Conservation (phyloP, 441 rosid species). For the Adansonia grandidieri region DNA sequence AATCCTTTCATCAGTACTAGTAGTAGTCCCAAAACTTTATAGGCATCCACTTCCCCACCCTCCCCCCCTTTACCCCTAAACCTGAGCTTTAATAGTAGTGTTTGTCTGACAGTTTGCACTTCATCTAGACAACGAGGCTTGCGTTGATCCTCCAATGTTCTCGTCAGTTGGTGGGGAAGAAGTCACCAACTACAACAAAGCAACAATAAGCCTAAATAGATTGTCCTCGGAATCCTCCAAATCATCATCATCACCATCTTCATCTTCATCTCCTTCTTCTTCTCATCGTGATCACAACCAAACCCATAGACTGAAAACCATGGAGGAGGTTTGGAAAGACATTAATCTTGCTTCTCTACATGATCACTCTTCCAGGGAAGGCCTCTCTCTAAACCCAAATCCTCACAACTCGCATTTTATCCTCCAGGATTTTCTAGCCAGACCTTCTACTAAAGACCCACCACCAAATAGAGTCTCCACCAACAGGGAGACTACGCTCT, state of each 20-base stretch:
- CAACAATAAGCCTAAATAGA: constrained; percentile 28
- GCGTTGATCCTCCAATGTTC: constrained; percentile 36
- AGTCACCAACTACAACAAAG: constrained; percentile 24
- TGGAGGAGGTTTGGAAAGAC: constrained; percentile 89
- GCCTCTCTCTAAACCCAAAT: constrained; percentile 33
- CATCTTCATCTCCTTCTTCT: constrained; percentile 1
- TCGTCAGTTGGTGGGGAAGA: constrained; percentile 34
- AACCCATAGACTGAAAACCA: constrained; percentile 37
- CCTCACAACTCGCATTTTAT: constrained; percentile 44
- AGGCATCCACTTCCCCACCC: no score
- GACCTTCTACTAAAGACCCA: constrained; percentile 45
- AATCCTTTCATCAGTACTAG: no score
- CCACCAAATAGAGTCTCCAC: constrained; percentile 33
- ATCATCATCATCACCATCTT: background rate
- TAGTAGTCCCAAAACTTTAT: no score
- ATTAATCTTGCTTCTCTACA: constrained; percentile 58
- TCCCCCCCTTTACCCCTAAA: no score
- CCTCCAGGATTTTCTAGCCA: constrained; percentile 61
- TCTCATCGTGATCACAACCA: constrained; percentile 24
- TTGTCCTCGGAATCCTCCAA: background rate
- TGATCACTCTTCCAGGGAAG: constrained; percentile 33
- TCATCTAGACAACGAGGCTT: background rate
- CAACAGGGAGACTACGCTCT: constrained; percentile 20
- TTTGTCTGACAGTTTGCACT: no score
- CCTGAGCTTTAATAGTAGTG: no score